Conservation (phyloP, 495 filamentous ascomycete genomes). For the Antarctomyces pellizariae region DNA sequence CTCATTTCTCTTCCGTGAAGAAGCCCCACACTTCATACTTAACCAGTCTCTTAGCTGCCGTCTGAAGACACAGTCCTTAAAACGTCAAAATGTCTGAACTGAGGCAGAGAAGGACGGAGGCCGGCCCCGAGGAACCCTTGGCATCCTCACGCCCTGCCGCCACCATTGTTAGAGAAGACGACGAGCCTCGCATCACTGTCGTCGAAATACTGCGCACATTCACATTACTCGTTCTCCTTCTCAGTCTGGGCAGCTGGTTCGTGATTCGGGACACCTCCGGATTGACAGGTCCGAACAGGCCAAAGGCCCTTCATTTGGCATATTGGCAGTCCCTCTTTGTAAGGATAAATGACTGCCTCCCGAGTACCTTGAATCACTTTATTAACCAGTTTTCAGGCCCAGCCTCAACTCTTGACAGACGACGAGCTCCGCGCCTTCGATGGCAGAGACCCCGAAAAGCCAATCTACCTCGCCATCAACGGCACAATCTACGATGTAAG, state of each 20-base stretch:
- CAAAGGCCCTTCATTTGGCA: constrained; percentile 52
- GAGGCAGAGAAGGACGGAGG: too few relatives aligned
- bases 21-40: too few relatives aligned
- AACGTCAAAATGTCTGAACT: too few relatives aligned
- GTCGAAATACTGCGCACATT: constrained; percentile 59
- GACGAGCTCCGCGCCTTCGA: constrained; percentile 49
- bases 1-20: too few relatives aligned
- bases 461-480: constrained; percentile 85
- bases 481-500: constrained; percentile 88
- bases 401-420: constrained; percentile 41
- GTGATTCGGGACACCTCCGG: constrained; percentile 7
- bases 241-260: constrained; percentile 34
- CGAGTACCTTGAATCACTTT: not conserved
- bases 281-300: too few relatives aligned
- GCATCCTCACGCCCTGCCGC: constrained; percentile 9
- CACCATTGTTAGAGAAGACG: constrained; percentile 18
- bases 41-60: too few relatives aligned
- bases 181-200: constrained; percentile 19
- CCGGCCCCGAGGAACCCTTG: too few relatives aligned
- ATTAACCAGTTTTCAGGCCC: constrained; percentile 16
- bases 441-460: constrained; percentile 47
- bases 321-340: constrained; percentile 18
- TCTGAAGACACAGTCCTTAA: too few relatives aligned
- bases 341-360: not conserved
- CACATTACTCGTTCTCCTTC: constrained; percentile 33